Base-by-base conservation (phyloP, 2,329 filamentous ascomycete genomes). In the Stagonosporopsis chrysanthemi region DNA sequence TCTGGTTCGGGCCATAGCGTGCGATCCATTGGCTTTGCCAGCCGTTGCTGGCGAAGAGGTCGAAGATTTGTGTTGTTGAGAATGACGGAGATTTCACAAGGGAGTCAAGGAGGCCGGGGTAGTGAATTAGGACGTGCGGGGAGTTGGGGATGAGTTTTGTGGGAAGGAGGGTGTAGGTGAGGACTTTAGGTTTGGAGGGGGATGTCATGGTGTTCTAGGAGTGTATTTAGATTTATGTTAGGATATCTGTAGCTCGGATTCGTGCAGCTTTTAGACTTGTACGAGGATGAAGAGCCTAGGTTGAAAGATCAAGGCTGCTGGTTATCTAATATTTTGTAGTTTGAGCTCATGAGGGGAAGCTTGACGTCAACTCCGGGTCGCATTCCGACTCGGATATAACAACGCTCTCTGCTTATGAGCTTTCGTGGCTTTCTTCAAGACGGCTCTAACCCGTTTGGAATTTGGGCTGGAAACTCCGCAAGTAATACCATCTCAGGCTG, bases 1-100 rank as follows among this genome's bases (percentile, higher is more conserved):
- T 47, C 54, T 86, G 84, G 0, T 83, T 84, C 6, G 75, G 70
- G 1, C 83, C 81, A 68, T 87, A 88, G 33, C 84, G 81, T 59
- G 81, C 82, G 45, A 86, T 82, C 84, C 84, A 87, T 57, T 83
- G 79, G 0, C 79, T 77, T 29, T 80, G 66, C 84, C 84, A 86
- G 24, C 74, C 80, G 61, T 86, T 84, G 22, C 64, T 58, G 1
- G 71, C 62, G 66, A 84, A 83, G 15, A 79, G 71, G 50, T 82
- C 76, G 70, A 81, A 77, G 19, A 81, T 71, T 3, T 74, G 60
- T 14, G 56, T 58, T 7, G 75, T 57, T 19, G 63, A 62, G 51
- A 73, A 69, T 7, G 64, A 44, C 2, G 69, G 61, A 15, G 43
- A 61, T 50, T 51, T 65, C 46, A 72, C 61, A 15, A 70, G 52